These are phyloP conservation scores for Zymoseptoria tritici DNA, from an alignment of 2,329 filamentous ascomycete genomes.

Conservation along the genomic window DNA sequence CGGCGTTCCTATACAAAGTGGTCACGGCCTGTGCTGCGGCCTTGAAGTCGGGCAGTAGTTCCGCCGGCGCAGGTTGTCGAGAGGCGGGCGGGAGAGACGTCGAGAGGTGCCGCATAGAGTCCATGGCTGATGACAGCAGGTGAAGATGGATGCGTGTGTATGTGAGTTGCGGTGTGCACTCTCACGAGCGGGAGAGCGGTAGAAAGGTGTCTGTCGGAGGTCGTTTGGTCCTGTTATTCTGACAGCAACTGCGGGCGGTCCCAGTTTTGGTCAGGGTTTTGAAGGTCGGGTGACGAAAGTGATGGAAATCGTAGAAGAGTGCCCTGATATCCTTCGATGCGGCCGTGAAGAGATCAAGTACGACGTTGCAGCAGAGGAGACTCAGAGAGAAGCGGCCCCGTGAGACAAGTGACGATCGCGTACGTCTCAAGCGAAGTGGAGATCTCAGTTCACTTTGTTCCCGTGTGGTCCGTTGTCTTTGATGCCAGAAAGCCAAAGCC, in stretches of 20 bases:
- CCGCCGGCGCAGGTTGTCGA: constrained; percentile 24
- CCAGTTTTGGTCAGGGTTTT: background rate
- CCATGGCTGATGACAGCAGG: constrained; percentile 39
- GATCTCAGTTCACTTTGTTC: background rate
- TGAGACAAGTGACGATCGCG: background rate
- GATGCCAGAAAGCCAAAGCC: background rate
- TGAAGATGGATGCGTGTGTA: background rate
- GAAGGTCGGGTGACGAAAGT: constrained; percentile 1
- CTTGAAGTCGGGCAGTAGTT: constrained; percentile 81
- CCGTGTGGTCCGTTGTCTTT: too few species aligned
- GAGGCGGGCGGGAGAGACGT: constrained; percentile 52
- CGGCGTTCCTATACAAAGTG: constrained; percentile 89
- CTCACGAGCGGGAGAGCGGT: background rate
- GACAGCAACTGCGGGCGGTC: too few species aligned
- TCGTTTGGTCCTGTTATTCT: background rate
- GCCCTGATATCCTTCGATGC: background rate
- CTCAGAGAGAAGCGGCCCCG: background rate
- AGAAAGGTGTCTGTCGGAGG: background rate
- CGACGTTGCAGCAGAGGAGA: background rate
- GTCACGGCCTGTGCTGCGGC: constrained; percentile 88
- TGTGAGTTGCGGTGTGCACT: background rate
- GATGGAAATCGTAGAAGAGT: background rate
- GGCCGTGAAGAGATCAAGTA: background rate
- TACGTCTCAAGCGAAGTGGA: background rate
- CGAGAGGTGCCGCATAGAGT: constrained; percentile 58